Evolutionary conservation across 2,329 filamentous ascomycete genomes (phyloP), one percentile per base, ranked within the genome.

Genomic region (Cordyceps javanica): DNA sequence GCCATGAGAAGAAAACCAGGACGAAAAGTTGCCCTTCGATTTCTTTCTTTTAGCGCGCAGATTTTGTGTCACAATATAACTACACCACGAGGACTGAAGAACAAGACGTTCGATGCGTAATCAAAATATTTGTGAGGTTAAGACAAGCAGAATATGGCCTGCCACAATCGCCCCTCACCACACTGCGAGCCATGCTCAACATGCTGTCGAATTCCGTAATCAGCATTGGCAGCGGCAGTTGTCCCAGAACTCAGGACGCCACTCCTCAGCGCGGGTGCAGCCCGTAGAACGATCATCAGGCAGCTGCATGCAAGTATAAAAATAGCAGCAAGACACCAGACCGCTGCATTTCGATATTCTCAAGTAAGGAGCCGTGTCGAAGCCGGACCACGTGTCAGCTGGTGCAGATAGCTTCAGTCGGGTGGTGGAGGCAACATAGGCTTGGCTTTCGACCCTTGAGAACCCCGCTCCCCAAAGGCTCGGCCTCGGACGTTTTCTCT

Each of bases 311-410:
- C 51, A 16, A 32, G 38, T 42, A 53, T 44, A 54, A 54, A 54
- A 54, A 54, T 54, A 54, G 51, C 28, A 54, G 8, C 51, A 54
- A 54, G 51, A 42, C 39, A 44, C 26, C 26, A 36, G 45, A 11
- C 45, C 16, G 21, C 36, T 14, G 36, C 49, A 42, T 16, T 14
- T 9, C 19, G 34, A 26, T 51, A 39, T 26, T 26, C 16, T 7
- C 4, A 19, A 14, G 48, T 44, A 25, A 16, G 28, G 14, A 54
- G 51, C 39, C 28, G 25, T 23, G 38, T 19, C 28, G 6, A 5
- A 13, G n/a, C 21, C 34, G 30, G 34, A 39, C 48, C 26, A 14
- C 19, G 10, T 23, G 32, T 5, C 4, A 8, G 19, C 21, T 26
- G 38, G 28, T 34, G 39, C 21, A 14, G 39, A 34, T 19, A 54